phyloP scores from a whole-genome alignment of 2,329 filamentous ascomycete genomes.

The Nigrospora osmanthi region DNA sequence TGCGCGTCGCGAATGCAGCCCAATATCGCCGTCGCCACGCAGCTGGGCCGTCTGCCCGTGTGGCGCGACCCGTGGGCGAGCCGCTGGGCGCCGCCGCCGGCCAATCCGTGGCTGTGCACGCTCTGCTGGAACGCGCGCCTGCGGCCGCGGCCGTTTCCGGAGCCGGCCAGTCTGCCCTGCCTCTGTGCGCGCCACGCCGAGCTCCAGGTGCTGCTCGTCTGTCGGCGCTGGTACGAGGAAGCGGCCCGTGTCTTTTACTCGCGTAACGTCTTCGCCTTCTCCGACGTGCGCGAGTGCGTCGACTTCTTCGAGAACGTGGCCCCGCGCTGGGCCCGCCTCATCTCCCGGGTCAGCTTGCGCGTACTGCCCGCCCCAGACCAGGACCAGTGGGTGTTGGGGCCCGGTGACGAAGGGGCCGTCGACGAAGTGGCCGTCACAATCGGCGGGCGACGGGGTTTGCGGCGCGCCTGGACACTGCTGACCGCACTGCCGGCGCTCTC shows the following conservation, averaged over 20 bases:
- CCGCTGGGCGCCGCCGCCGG: constrained; percentile 4
- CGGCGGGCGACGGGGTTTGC: not conserved
- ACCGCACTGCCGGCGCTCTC: constrained; percentile 1
- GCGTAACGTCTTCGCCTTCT: constrained; percentile 9
- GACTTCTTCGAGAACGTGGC: constrained; percentile 2
- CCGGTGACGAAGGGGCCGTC: too few relatives aligned
- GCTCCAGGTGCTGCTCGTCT: constrained; percentile 6
- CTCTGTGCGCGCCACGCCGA: constrained; percentile 7
- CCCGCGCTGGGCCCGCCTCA: constrained; percentile 3
- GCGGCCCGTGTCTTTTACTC: constrained; percentile 8
- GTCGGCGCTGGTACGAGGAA: constrained; percentile 10
- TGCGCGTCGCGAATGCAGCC: not conserved
- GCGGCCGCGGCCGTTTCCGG: not conserved
- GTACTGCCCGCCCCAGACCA: not conserved
- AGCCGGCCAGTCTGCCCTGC: constrained; percentile 5
- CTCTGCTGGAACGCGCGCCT: constrained; percentile 3
- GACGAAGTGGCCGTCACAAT: not conserved
- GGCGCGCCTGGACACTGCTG: constrained; percentile 1
- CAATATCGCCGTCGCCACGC: not conserved
- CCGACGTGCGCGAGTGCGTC: constrained; percentile 4
- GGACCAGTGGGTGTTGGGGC: not conserved
- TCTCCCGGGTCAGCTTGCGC: constrained; percentile 9
- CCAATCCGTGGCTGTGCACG: constrained; percentile 6
- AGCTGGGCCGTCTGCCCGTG: not conserved
- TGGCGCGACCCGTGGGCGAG: constrained; percentile 6